Conservation (phyloP, 2,329 filamentous ascomycete species). For the Grosmannia clavigera region DNA sequence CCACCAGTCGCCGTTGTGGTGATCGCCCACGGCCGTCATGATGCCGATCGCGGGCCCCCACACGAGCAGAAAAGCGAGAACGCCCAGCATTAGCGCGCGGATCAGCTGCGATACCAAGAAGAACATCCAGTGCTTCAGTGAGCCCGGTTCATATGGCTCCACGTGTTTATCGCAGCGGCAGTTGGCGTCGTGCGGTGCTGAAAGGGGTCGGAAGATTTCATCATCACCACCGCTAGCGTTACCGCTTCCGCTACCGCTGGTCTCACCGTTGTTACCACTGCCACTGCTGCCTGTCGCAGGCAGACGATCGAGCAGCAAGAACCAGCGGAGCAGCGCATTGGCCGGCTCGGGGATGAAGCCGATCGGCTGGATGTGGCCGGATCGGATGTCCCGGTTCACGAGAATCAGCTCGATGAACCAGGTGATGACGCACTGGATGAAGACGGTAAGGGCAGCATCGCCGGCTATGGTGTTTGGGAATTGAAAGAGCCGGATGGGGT, state of each 20-base stretch:
- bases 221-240: neutral
- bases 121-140: slow-evolving; percentile 18
- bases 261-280: neutral
- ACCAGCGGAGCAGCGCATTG: slow-evolving; percentile 25
- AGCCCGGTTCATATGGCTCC: slow-evolving; percentile 16
- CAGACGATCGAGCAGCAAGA: slow-evolving; percentile 27
- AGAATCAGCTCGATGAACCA: slow-evolving; percentile 36
- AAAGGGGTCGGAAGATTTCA: neutral
- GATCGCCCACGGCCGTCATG: slow-evolving; percentile 25
- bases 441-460: slow-evolving; percentile 37
- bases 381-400: slow-evolving; percentile 33
- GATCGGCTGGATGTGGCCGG: slow-evolving; percentile 32
- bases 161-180: slow-evolving; percentile 8
- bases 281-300: neutral
- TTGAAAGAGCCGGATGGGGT: slow-evolving; percentile 33
- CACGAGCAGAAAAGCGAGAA: slow-evolving; percentile 28
- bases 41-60: slow-evolving; percentile 32
- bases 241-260: neutral
- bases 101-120: slow-evolving; percentile 24
- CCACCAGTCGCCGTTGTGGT: slow-evolving; percentile 28
- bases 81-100: slow-evolving; percentile 23
- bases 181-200: slow-evolving; percentile 7
- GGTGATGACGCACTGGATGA: slow-evolving; percentile 37
- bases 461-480: slow-evolving; percentile 38
- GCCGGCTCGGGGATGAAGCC: slow-evolving; percentile 28